Evolutionary conservation across 176 grass and related monocot genomes (phyloP), one percentile per base, ranked within the genome.

Genomic region (Oryza meridionalis): DNA sequence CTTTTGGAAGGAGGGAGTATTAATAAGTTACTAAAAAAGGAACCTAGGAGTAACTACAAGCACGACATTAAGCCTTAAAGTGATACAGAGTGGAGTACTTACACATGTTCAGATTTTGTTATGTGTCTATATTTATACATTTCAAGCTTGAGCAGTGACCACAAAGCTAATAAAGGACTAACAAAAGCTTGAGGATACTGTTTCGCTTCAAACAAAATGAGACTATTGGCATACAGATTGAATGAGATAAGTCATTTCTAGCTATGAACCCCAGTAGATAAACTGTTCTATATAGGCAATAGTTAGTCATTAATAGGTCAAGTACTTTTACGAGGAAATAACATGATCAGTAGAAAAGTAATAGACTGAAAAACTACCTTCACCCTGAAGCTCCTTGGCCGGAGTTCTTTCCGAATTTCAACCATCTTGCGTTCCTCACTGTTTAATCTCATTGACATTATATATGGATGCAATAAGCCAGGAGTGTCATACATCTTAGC

Each of bases 401-500:
- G 80, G 53, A 98, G 70, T 72, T 91, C 92, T 90, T 98, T 98
- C 72, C 92, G 84, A 51, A 98, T 93, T 83, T 98, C 92, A 63
- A 95, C 64, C 96, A 98, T 98, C 84, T 93, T 98, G 33, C 90
- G 80, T 72, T 98, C 96, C 46, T 93, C 96, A 13, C 78, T 87
- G 44, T 77, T 95, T 55, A 98, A 84, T 78, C 92, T 90, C 87
- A 94, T 92, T 37, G 84, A 61, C 84, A 98, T 88, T 27, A 98
- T 83, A 68, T 94, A 92, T 7, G 90, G 92, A 73, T 98, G 96
- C 74, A 98, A 84, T 77, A 98, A 84, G 37, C 96, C 96, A 13
- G 96, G 96, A 76, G 96, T 98, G 66, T 98, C 96, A 83, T 91
- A 95, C 96, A 98, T 93, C 75, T 98, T 98, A 42, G 91, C 96